These are phyloP conservation scores for Russula griseocarnosa DNA, from an alignment of 768 basidiomycete genomes.

Conservation along the genomic window DNA sequence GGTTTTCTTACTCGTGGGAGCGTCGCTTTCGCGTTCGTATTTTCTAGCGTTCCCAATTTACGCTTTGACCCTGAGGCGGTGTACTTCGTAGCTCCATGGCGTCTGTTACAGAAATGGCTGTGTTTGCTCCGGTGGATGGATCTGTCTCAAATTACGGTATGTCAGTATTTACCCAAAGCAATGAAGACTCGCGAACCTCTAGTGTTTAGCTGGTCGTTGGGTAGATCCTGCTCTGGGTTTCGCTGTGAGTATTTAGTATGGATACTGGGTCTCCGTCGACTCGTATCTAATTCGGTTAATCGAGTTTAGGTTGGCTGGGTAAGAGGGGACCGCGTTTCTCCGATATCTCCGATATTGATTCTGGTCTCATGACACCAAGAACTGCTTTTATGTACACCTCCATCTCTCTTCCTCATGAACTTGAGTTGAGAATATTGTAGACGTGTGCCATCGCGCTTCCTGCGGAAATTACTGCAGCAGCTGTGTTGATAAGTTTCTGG, in stretches of 20 bases:
- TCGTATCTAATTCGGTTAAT: neutral
- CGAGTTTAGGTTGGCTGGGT: constrained; percentile 28
- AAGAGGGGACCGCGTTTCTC: neutral
- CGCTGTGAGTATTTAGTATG: constrained; percentile 28
- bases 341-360: neutral
- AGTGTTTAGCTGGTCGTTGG: constrained; percentile 33
- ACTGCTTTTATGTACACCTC: constrained; percentile 26
- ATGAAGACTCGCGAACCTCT: neutral
- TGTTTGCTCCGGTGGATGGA: constrained; percentile 33
- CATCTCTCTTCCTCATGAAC: neutral
- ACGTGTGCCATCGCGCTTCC: constrained; percentile 26
- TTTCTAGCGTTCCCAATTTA: neutral
- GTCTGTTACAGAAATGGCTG: constrained; percentile 35
- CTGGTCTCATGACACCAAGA: constrained; percentile 6
- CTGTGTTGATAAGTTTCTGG: constrained; percentile 25
- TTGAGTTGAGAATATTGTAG: constrained; percentile 7
- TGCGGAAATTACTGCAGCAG: constrained; percentile 27
- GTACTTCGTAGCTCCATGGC: constrained; percentile 31
- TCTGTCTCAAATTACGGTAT: constrained; percentile 33
- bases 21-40: constrained; percentile 34
- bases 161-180: neutral
- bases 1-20: constrained; percentile 33
- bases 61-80: neutral
- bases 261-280: neutral
- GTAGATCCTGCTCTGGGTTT: constrained; percentile 35